Conservation (phyloP, 2,329 filamentous ascomycete genomes). For the Penicillium sp. region DNA sequence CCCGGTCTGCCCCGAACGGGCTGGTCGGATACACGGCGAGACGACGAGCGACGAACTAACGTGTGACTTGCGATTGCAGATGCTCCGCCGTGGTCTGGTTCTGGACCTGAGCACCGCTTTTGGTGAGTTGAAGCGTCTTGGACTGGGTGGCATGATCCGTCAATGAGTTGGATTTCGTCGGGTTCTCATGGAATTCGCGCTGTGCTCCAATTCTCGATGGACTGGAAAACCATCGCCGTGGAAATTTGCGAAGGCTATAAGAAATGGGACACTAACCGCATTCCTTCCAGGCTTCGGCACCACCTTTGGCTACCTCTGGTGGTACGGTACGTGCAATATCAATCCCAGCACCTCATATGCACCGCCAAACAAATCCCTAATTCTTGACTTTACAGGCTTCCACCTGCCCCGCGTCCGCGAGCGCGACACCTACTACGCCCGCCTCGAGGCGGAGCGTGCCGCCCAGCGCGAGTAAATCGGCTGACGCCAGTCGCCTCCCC, state of each 20-base stretch:
- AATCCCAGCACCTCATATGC: neutral
- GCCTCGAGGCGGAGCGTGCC: slow-evolving; percentile 61
- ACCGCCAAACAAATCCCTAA: neutral
- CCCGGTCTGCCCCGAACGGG: slow-evolving; percentile 21
- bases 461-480: slow-evolving; percentile 32
- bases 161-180: slow-evolving; percentile 5
- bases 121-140: slow-evolving; percentile 50
- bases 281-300: slow-evolving; percentile 56
- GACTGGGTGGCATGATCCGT: slow-evolving; percentile 21
- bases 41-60: slow-evolving; percentile 18
- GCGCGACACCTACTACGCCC: slow-evolving; percentile 62
- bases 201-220: no score
- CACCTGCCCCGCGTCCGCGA: slow-evolving; percentile 63
- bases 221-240: no score
- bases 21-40: slow-evolving; percentile 7
- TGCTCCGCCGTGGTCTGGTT: slow-evolving; percentile 64
- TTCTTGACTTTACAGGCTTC: slow-evolving; percentile 50
- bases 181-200: no score
- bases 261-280: slow-evolving; percentile 22
- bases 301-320: slow-evolving; percentile 63
- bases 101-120: slow-evolving; percentile 65
- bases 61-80: slow-evolving; percentile 42
- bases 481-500: slow-evolving; percentile 11
- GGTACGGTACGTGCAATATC: slow-evolving; percentile 57
- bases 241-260: no score